These are phyloP conservation scores for Hyphodiscus hymeniophilus DNA, from an alignment of 495 filamentous ascomycete species.

Conservation along the genomic window DNA sequence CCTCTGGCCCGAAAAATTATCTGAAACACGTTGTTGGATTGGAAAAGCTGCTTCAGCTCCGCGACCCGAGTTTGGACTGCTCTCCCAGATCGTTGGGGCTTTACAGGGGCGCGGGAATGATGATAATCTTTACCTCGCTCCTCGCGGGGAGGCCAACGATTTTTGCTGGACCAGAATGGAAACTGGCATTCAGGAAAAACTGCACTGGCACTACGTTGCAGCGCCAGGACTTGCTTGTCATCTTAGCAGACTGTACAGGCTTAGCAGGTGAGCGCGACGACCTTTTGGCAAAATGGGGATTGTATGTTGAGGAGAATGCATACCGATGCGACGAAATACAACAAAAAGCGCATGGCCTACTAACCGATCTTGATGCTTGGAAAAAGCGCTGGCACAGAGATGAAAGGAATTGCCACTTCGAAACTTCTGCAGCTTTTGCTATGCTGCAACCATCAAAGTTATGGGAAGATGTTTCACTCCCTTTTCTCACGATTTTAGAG, in stretches of 20 bases:
- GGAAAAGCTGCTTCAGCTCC: not conserved
- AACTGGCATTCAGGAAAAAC: not conserved
- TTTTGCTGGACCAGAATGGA: not conserved
- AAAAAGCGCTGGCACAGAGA: not conserved
- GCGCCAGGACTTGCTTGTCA: not conserved
- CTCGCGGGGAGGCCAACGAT: not conserved
- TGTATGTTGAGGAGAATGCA: not conserved
- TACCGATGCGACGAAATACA: not conserved
- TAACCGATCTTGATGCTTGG: not conserved
- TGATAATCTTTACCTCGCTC: constrained; percentile 6
- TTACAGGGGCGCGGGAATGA: not conserved
- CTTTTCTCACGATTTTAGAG: not conserved
- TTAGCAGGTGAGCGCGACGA: not conserved
- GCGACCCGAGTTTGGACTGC: not conserved
- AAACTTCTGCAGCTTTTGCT: not conserved
- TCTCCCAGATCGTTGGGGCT: not conserved
- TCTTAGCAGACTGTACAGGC: not conserved
- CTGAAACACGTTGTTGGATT: not conserved
- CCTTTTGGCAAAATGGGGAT: not conserved
- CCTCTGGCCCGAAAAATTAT: not conserved
- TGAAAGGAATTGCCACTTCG: not conserved
- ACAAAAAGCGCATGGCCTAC: not conserved
- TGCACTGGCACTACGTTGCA: not conserved
- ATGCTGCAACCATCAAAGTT: not conserved
- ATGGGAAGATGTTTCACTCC: not conserved